Evolutionary conservation across 1,139 yeast species (phyloP), one percentile per base, ranked within the genome.

Genomic region (Diutina pseudorugosa): DNA sequence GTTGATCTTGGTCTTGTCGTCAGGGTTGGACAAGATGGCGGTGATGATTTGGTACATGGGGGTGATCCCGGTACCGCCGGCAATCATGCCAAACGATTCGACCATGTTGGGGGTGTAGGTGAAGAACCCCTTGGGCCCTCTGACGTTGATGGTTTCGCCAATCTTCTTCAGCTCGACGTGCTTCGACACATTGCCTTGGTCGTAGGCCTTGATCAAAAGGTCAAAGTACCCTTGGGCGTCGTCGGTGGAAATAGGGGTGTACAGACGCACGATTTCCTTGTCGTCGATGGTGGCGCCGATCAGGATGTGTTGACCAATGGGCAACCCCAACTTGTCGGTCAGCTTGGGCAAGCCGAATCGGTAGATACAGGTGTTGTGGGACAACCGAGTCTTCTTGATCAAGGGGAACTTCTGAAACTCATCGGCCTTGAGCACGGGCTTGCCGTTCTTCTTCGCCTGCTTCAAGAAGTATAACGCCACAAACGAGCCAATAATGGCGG

Each of bases 121-220:
- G 76, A 89, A 91, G 62, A 83, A 83, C 7, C 98, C 98, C 71
- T 89, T 89, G 62, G 98, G 98, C 30, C 98, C 98, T 63, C 90
- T 80, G 43, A 87, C 85, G 56, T 77, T 79, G 59, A 88, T 83
- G 30, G 75, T 67, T 57, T 86, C 89, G 55, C 93, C 94, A 51
- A 85, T 68, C 57, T 79, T 71, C 60, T 90, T 77, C 59, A 79
- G 76, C 52, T 85, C 86, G 53, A 93, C 80, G 65, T 79, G 75
- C 65, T 80, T 83, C 51, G 98, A 87, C 59, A 93, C 83, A 69
- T 87, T 89, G 59, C 98, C 98, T 59, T 82, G 77, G 55, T 89
- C 94, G 69, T 93, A 93, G n/a, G 94, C 82, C 73, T 93, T 93
- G 67, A 93, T 85, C 66, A 93, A 76, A 59, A 93, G 73, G 65